These are phyloP conservation scores for Zasmidium cellare DNA, from an alignment of 2,329 filamentous ascomycete species.

Conservation along the genomic window DNA sequence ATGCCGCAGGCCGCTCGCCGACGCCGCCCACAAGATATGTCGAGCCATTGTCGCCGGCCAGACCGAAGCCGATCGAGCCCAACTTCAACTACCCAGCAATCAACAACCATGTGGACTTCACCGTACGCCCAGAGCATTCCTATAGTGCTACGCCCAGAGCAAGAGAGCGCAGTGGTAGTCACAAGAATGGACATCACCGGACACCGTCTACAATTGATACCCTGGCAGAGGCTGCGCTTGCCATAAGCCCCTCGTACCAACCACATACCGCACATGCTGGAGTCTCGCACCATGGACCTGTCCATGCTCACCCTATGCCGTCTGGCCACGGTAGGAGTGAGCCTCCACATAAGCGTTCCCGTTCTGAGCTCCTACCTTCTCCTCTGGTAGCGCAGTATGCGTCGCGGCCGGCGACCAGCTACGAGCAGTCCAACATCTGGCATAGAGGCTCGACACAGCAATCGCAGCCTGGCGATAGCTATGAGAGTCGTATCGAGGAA, in stretches of 20 bases:
- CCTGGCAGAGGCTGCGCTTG: constrained; percentile 45
- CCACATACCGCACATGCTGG: constrained; percentile 8
- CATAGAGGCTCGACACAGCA: constrained; percentile 12
- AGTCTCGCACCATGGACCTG: constrained; percentile 13
- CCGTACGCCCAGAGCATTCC: constrained; percentile 20
- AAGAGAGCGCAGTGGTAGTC: constrained; percentile 18
- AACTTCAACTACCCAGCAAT: constrained; percentile 36
- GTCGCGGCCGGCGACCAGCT: constrained; percentile 49
- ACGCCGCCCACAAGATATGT: constrained; percentile 35
- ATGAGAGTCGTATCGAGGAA: constrained; percentile 44
- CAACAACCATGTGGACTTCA: constrained; percentile 26
- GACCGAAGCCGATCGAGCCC: constrained; percentile 32
- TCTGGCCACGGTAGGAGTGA: constrained; percentile 39
- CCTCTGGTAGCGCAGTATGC: constrained; percentile 41
- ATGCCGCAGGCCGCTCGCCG: constrained; percentile 28
- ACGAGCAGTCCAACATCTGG: constrained; percentile 39
- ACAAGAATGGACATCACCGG: constrained; percentile 29
- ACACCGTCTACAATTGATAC: constrained; percentile 44
- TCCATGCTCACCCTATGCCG: constrained; percentile 23
- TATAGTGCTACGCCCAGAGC: constrained; percentile 20
- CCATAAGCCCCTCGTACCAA: constrained; percentile 36
- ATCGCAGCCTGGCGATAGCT: constrained; percentile 16
- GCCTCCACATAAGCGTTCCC: constrained; percentile 60
- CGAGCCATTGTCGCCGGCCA: constrained; percentile 37
- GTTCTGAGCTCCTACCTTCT: constrained; percentile 57